A percentile compares a stretch with the other conserved stretches of the same genome.
Conservation (phyloP, 2,329 filamentous ascomycete genomes). For the Arachnomyces sp. region DNA sequence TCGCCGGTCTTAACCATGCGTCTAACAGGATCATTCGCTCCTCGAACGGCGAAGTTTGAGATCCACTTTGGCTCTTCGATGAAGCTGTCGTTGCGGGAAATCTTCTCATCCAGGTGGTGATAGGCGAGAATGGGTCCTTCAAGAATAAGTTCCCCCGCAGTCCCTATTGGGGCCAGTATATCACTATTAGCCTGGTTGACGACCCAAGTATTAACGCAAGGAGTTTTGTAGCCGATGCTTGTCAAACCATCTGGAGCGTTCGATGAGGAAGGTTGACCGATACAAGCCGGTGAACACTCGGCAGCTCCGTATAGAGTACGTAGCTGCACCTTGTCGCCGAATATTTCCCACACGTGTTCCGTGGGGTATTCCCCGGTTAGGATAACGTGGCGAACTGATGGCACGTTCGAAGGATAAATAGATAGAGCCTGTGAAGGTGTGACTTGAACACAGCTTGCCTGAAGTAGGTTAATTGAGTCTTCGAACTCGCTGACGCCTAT, state of each 20-base stretch:
- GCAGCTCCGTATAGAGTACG: slow-evolving; percentile 34
- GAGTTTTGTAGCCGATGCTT: too few species aligned
- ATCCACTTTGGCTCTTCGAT: slow-evolving; percentile 18
- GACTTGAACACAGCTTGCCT: slow-evolving; percentile 45
- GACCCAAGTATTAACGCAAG: slow-evolving; percentile 24
- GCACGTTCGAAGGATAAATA: slow-evolving; percentile 29
- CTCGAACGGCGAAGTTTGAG: background rate
- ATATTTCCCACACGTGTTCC: slow-evolving; percentile 22
- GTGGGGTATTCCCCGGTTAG: slow-evolving; percentile 17
- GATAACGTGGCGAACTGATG: slow-evolving; percentile 26
- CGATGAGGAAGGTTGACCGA: too few species aligned
- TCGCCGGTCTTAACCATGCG: slow-evolving; percentile 23
- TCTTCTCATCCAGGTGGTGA: slow-evolving; percentile 21
- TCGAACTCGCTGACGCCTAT: slow-evolving; percentile 18
- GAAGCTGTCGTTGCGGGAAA: slow-evolving; percentile 18
- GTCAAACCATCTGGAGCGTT: too few species aligned
- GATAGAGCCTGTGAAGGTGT: slow-evolving; percentile 47
- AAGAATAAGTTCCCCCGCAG: slow-evolving; percentile 34
- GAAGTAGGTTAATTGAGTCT: slow-evolving; percentile 38
- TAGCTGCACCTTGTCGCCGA: slow-evolving; percentile 27
- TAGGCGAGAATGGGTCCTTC: slow-evolving; percentile 26
- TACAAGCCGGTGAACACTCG: slow-evolving; percentile 28
- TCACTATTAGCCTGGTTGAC: slow-evolving; percentile 27
- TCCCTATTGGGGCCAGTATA: slow-evolving; percentile 28
- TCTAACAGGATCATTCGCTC: background rate